Evolutionary conservation across 208 protist genomes (phyloP).

Genomic region (Leishmania tarentolae): DNA sequence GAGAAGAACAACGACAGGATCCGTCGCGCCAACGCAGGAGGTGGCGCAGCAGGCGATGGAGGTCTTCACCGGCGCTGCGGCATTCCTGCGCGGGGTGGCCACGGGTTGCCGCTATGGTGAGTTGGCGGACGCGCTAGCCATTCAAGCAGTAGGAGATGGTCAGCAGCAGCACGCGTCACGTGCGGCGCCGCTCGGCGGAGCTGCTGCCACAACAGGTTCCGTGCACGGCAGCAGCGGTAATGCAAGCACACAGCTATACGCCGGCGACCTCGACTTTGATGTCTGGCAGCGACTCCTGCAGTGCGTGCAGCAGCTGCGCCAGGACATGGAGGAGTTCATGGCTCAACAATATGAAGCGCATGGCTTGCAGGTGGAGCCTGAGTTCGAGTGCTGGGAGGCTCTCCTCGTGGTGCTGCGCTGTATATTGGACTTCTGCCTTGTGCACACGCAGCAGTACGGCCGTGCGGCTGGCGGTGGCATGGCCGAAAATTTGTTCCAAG

Average conservation of each 20-base stretch:
- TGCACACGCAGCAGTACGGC: constrained; percentile 54
- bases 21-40: not conserved
- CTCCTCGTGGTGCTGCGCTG: constrained; percentile 69
- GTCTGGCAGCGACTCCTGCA: constrained; percentile 59
- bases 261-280: constrained; percentile 42
- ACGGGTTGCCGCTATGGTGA: constrained; percentile 64
- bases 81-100: constrained; percentile 69
- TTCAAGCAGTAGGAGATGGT: constrained; percentile 38
- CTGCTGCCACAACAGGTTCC: not conserved
- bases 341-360: constrained; percentile 32
- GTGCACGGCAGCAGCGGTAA: not conserved
- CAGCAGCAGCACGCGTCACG: constrained; percentile 7
- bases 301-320: constrained; percentile 54
- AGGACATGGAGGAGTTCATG: constrained; percentile 76
- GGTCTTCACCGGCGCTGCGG: constrained; percentile 81
- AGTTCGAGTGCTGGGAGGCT: constrained; percentile 91
- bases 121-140: constrained; percentile 38
- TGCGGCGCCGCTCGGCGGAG: not conserved
- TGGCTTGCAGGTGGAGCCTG: constrained; percentile 49
- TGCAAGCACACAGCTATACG: constrained; percentile 29
- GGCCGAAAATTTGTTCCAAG: constrained; percentile 57
- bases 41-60: constrained; percentile 55
- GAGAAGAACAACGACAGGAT: not conserved
- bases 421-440: constrained; percentile 73
- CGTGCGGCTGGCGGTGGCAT: constrained; percentile 35